phyloP scores from a whole-genome alignment of 495 filamentous ascomycete genomes.

The Neurospora hispaniola region DNA sequence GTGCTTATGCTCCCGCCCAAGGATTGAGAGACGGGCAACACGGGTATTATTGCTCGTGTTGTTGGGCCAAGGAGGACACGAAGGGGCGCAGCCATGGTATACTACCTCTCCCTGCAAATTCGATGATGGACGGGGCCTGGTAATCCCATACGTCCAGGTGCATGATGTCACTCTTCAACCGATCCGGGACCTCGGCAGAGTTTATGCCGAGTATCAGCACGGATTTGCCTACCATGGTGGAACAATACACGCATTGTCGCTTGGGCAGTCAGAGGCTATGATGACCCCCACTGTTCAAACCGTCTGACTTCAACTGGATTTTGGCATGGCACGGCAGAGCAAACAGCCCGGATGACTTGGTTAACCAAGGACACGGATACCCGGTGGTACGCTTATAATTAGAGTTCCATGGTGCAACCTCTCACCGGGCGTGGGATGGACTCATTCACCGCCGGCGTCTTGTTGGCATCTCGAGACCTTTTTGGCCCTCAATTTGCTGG shows the following conservation, averaged over 20 bases:
- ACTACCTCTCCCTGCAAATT: neutral
- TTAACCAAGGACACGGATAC: neutral
- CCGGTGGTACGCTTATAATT: neutral
- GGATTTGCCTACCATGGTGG: neutral
- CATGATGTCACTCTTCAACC: neutral
- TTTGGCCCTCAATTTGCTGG: neutral
- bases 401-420: neutral
- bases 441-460: neutral
- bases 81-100: neutral
- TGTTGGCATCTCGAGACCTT: neutral
- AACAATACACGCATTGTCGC: neutral
- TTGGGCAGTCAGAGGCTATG: neutral
- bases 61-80: neutral
- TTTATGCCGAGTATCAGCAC: neutral
- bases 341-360: neutral
- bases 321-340: neutral
- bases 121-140: neutral
- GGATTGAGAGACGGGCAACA: slow-evolving; percentile 15
- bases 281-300: neutral
- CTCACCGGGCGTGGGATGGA: neutral
- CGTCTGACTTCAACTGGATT: neutral
- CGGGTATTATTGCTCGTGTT: neutral
- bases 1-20: slow-evolving; percentile 61
- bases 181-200: neutral
- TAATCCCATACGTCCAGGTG: neutral